Percentiles rank a stretch among this genome's conserved stretches.
phyloP scores from a whole-genome alignment of 2,329 filamentous ascomycete species.

The Cercospora sp. region DNA sequence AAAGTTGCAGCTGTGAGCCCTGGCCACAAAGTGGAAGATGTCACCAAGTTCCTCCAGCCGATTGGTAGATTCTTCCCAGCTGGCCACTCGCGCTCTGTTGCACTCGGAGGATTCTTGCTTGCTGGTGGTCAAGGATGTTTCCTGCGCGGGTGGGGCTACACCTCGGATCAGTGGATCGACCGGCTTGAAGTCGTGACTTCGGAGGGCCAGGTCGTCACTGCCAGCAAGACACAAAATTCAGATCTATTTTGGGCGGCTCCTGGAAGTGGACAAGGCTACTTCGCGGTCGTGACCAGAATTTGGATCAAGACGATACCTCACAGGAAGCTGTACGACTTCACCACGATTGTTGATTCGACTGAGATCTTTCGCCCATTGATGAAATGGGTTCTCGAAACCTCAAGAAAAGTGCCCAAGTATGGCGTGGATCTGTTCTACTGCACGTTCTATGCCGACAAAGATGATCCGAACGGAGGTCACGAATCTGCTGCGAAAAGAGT shows the following conservation, averaged over 20 bases:
- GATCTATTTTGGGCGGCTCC: background rate
- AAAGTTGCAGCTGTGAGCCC: background rate
- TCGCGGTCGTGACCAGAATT: background rate
- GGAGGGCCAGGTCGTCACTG: background rate
- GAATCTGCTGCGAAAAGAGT: background rate
- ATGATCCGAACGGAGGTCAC: background rate
- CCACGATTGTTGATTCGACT: background rate
- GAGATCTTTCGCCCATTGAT: background rate
- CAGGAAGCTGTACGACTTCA: background rate
- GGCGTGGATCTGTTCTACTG: background rate
- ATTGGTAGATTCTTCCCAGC: background rate
- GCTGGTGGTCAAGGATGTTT: background rate
- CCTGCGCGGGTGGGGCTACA: background rate
- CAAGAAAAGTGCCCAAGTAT: background rate
- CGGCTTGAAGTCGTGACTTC: background rate
- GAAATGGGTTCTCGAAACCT: background rate
- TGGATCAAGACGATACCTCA: background rate
- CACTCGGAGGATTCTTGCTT: background rate
- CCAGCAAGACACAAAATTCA: background rate
- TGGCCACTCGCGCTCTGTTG: background rate
- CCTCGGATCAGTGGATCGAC: background rate
- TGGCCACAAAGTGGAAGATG: background rate
- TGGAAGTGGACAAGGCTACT: background rate
- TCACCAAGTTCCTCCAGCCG: background rate
- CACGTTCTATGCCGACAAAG: background rate